Evolutionary conservation across 2,329 filamentous ascomycete genomes (phyloP), one percentile per base, ranked within the genome.

Genomic region (Ascomycota sp.): DNA sequence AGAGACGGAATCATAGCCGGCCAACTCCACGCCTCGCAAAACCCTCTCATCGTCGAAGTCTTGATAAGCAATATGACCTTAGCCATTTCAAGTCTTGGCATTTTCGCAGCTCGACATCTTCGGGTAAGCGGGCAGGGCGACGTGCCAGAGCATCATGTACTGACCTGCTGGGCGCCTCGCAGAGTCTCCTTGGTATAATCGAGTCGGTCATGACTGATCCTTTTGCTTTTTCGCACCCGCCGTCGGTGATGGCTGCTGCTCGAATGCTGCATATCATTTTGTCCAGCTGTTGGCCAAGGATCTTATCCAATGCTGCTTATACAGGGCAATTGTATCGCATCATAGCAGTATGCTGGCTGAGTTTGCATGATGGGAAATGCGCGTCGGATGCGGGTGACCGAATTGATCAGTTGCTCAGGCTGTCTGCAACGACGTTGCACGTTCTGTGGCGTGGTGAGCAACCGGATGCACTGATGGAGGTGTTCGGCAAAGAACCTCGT

Each of bases 91-190:
- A 59, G 58, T 10, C 56, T 83, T 46, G 69, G 68, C 29, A 59
- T 82, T 34, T 58, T 69, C 39, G 57, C 67, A 2, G 64, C 72
- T 25, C 78, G 76, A 44, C 73, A 84, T 48, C 54, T 83, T 2
- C 70, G 73, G 57, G 69, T 71, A 45, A 27, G 10, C 13, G 25
- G 30, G 13, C 21, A 10, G 6, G 9, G 7, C 13, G 21, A 11
- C 13, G 16, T 9, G 7, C 25, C n/a, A 25, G 21, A 11, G 30
- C 21, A 24, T 31, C 13, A 21, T 10, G 30, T 25, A 31, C 10
- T 13, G 9, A 21, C 13, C 9, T 13, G 6, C n/a, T 16, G 10
- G 30, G 6, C 3, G 4, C 13, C 3, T 16, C 8, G 13, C 30
- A 25, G 61, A 67, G 72, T 31, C 52, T 86, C 7, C 48, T 92